Base-by-base conservation (phyloP, 2,329 filamentous ascomycete genomes). In the Phialophora chinensis region DNA sequence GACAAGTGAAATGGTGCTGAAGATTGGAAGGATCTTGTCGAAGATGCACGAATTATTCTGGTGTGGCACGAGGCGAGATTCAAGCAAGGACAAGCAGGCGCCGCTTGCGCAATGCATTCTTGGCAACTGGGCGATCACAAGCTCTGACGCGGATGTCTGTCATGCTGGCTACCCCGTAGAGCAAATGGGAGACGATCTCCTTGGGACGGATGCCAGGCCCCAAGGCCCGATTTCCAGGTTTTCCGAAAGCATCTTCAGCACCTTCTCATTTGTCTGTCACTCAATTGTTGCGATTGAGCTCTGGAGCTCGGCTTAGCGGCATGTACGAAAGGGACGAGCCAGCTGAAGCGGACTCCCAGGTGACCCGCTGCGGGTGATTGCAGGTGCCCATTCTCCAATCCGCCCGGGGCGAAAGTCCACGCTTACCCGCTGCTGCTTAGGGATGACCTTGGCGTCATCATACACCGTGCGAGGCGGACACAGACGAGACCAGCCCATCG, bases 91-190 rank as follows among this genome's bases (percentile, higher is more conserved):
- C 49, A 52, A 52, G 49, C 49, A 12, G 49, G 23, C 17, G 25
- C 20, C 12, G 23, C 23, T 52, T 52, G 20, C 25, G 49, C 49
- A 52, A 52, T 44, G 17, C 49, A 52, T 12, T 25, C 49, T 56
- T 56, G 53, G n/a, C 10, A 33, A 59, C 14, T 25, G n/a, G 14
- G 35, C 35, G 11, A 29, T 27, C 29, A 60, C 56, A 64, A 57
- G 56, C 38, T 50, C 58, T 58, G 55, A 54, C 56, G 56, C 61
- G 61, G 61, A 64, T 64, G 56, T 33, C 11, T 31, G 57, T 64
- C 35, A 38, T 2, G 20, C 49, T 65, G 62, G 49, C 58, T 33
- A 33, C 3, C 31, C 31, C 8, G 33, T 61, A 14, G 54, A 64
- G 63, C 63, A 55, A 66, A 66, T 63, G 23, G 42, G 54, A 47